Base-by-base conservation (phyloP, 1,139 yeast species). In the Scheffersomyces parashehatae region DNA sequence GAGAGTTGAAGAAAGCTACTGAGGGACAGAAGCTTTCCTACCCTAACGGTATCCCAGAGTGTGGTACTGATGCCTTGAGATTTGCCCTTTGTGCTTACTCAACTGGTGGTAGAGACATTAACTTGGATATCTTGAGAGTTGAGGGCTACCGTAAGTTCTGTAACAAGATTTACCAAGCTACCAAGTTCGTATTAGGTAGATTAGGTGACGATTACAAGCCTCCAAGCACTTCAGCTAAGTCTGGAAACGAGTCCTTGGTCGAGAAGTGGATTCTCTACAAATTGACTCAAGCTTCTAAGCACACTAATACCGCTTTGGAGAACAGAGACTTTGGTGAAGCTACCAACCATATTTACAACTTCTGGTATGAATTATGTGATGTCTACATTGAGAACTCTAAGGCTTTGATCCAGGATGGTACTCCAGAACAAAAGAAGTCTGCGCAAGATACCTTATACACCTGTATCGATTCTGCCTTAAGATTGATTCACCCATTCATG, bases 91-190 rank as follows among this genome's bases (percentile, higher is more conserved):
- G 99, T 81, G 97, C 98, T 44, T 93, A 93, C 76, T 86, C 97
- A 41, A 91, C 99, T 45, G 99, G 99, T 73, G 98, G 97, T 59
- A 85, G 98, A 73, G 99, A 93, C 64, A 93, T 93, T 68, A 93
- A 93, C 73, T 81, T 93, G 66, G 98, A 93, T 65, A 90, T 93
- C 59, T 77, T 90, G 67, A 88, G 99, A 75, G 97, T 93, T 55
- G 99, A 95, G 67, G 99, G 99, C 61, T 93, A 93, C 84, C 83
- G 99, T 74, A 93, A 93, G 79, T 93, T 93, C 87, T 91, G 99
- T 79, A 93, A 93, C 83, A 93, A 93, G 83, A 93, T 93, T 59
- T 93, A 89, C 78, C 99, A 93, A 75, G 99, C 99, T 46, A 91
- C 99, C 52, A 93, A 93, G 74, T 93, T 93, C 63, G 99, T 90